Conservation (phyloP, 2,329 filamentous ascomycete genomes). For the Blastomyces emzantsi region DNA sequence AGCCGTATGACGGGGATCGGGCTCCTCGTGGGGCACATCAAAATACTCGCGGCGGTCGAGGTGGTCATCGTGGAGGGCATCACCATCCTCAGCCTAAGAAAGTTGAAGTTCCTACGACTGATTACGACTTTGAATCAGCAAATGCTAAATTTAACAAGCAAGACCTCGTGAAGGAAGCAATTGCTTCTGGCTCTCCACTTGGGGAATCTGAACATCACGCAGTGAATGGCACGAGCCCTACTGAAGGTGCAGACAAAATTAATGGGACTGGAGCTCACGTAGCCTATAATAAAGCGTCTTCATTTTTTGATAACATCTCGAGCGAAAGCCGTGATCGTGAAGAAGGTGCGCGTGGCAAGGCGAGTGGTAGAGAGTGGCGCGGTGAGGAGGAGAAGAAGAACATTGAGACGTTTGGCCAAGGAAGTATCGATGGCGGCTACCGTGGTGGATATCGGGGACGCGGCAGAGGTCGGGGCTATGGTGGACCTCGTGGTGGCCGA, state of each 20-base stretch:
- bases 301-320: slow-evolving; percentile 98
- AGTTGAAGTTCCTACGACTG: slow-evolving; percentile 79
- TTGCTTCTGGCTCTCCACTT: slow-evolving; percentile 64
- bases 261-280: slow-evolving; percentile 31
- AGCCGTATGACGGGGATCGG: slow-evolving; percentile 33
- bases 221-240: slow-evolving; percentile 32
- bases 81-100: slow-evolving; percentile 47
- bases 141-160: slow-evolving; percentile 89
- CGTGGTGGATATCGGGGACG: slow-evolving; percentile 71
- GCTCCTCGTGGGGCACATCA: slow-evolving; percentile 32
- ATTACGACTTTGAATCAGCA: slow-evolving; percentile 82
- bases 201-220: slow-evolving; percentile 43
- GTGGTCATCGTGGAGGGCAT: slow-evolving; percentile 36
- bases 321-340: slow-evolving; percentile 85
- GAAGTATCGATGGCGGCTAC: slow-evolving; percentile 80
- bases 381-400: slow-evolving; percentile 91
- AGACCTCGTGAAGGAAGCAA: slow-evolving; percentile 79
- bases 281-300: slow-evolving; percentile 77
- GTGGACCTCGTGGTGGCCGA: slow-evolving; percentile 34
- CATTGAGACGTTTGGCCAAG: slow-evolving; percentile 95
- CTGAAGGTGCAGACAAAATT: slow-evolving; percentile 30
- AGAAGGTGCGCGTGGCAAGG: slow-evolving; percentile 55
- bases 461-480: slow-evolving; percentile 47
- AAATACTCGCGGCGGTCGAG: slow-evolving; percentile 39
- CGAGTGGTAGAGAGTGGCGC: slow-evolving; percentile 79